phyloP scores from a whole-genome alignment of 208 protist genomes.

The Histomonas meleagridis region DNA sequence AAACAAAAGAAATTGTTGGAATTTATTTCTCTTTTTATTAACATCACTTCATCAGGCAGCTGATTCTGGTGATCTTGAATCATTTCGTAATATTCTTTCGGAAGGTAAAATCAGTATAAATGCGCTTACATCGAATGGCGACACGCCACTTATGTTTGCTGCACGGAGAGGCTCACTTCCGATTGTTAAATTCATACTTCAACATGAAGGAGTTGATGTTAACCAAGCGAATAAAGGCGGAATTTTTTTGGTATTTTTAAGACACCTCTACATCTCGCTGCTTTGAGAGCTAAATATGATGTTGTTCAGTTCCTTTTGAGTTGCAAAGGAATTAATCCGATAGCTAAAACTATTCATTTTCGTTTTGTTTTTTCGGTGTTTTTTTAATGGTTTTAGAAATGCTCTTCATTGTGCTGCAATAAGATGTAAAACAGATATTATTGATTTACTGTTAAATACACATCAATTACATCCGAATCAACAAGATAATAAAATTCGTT shows the following conservation, averaged over 20 bases:
- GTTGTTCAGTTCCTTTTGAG: not conserved
- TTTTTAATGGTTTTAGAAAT: not conserved
- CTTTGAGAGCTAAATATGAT: not conserved
- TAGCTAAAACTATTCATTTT: not conserved
- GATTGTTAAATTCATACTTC: not conserved
- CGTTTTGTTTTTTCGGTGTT: not conserved
- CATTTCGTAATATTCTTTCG: too few relatives aligned
- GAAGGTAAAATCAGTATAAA: too few relatives aligned
- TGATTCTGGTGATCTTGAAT: too few relatives aligned
- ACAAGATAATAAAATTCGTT: conserved; percentile 4
- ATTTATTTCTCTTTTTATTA: too few relatives aligned
- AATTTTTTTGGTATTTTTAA: not conserved
- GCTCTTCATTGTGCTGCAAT: not conserved
- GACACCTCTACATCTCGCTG: not conserved
- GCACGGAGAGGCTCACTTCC: not conserved
- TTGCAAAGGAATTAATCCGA: not conserved
- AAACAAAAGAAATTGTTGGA: too few relatives aligned
- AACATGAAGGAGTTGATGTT: not conserved
- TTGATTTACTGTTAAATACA: not conserved
- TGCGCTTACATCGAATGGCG: not conserved
- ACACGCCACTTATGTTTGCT: not conserved
- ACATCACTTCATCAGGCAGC: too few relatives aligned
- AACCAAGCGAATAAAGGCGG: not conserved
- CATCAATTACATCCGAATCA: not conserved
- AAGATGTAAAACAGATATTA: not conserved